Evolutionary conservation across 176 grass and related monocot species (phyloP), one percentile per base, ranked within the genome.

Genomic region (Zea mays): DNA sequence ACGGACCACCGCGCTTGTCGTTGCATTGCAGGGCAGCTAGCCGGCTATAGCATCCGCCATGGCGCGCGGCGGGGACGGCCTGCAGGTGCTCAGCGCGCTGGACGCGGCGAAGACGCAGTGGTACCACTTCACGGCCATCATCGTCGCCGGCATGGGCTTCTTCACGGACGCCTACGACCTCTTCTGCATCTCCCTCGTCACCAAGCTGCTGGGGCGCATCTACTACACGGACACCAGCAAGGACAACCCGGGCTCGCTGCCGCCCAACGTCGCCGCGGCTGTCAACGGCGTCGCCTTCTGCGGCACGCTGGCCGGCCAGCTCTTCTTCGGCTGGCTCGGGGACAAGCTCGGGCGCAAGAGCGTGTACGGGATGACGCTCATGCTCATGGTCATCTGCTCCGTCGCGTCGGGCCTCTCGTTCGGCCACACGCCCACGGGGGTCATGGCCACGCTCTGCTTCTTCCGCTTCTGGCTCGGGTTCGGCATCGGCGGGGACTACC

Each of bases 391-490:
- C 8, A 1, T 91, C 44, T 95, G 92, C 73, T 91, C 89, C 46
- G 0, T 95, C 57, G 89, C 89, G 0, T 95, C 86, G 0, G 88
- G 83, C 0, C 86, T 94, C 42, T 94, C 92, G 1, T 94, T 94
- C 48, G 83, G 77, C 3, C 36, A 82, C 47, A 60, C 86, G 0
- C 62, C 86, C 0, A 82, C 20, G 2, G 67, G 83, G 1, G 88
- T 91, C 56, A 82, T 94, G 5, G 17, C 80, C n/a, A 91, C 90
- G 2, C 84, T 93, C 8, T 93, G 93, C 55, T 90, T 93, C 62
- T 97, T 97, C 86, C 77, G 90, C 3, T 97, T 97, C 81, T 92
- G 93, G 90, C 90, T 97, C 42, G 90, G 93, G 11, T 97, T 97
- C 19, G 93, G 93, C 74, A 97, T 97, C 73, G 93, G 93, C 21